Evolutionary conservation across 2,329 filamentous ascomycete genomes (phyloP).

Genomic region (Scleromitrula shiraiana): DNA sequence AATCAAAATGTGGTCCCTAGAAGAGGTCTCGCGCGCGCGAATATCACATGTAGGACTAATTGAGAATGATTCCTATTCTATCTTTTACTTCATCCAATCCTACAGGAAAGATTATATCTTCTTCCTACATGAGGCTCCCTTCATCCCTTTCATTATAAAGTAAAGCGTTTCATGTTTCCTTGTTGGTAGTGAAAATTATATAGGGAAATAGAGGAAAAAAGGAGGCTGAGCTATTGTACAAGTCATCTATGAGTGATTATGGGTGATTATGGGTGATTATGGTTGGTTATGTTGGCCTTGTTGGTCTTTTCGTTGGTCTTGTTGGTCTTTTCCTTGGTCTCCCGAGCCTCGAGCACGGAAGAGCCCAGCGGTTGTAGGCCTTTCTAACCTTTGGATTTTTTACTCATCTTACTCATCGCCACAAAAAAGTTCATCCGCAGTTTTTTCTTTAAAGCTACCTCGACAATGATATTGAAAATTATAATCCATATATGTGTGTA

Average conservation of each 20-base stretch:
- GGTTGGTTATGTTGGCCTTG: no score
- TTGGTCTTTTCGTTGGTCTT: no score
- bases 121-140: constrained; percentile 5
- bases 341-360: neutral
- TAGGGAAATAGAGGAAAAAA: neutral
- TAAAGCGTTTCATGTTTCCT: neutral
- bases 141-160: neutral
- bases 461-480: no score
- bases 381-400: neutral
- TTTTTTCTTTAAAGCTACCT: no score
- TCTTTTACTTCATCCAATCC: neutral
- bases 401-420: neutral
- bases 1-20: neutral
- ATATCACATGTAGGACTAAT: neutral
- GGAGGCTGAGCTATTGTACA: constrained; percentile 6
- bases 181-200: neutral
- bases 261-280: neutral
- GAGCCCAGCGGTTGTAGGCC: neutral
- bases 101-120: neutral
- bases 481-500: no score
- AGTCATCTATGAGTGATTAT: neutral
- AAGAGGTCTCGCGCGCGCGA: constrained; percentile 7
- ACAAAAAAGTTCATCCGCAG: neutral
- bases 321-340: no score
- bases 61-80: constrained; percentile 1